Percentiles rank a stretch among this genome's conserved stretches.
Conservation (phyloP, 108 stramenopile genomes). For the Nitzschia sp. region DNA sequence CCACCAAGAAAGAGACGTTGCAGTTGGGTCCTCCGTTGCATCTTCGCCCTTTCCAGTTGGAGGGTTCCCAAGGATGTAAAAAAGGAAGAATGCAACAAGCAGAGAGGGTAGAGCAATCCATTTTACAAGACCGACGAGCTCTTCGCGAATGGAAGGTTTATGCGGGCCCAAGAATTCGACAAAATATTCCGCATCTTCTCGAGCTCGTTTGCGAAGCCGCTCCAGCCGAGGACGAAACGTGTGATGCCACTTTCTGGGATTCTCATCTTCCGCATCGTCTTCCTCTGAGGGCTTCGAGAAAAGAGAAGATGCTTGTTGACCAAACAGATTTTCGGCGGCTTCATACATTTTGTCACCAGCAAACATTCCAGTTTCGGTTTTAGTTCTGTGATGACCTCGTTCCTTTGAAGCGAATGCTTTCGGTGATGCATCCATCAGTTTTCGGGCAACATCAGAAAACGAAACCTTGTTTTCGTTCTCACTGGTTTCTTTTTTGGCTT, state of each 20-base stretch:
- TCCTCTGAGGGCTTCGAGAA: neutral
- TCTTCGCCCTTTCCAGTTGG: constrained; percentile 1
- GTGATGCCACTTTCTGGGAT: neutral
- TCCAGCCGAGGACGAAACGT: neutral
- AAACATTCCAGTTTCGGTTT: neutral
- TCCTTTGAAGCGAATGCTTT: neutral
- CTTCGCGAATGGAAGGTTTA: neutral
- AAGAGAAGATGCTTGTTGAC: constrained; percentile 1
- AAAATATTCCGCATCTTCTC: constrained; percentile 21
- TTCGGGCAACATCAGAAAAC: neutral
- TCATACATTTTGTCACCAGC: neutral
- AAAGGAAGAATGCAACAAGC: constrained; percentile 4
- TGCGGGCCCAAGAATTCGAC: constrained; percentile 20
- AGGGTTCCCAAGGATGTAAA: constrained; percentile 34
- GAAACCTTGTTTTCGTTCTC: neutral
- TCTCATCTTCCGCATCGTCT: neutral
- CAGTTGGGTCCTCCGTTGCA: neutral
- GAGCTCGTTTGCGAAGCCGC: constrained; percentile 5
- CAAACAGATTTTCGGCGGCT: constrained; percentile 11
- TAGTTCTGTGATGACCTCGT: neutral
- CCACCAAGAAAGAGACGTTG: constrained; percentile 27
- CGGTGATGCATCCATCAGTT: constrained; percentile 6
- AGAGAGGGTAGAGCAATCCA: constrained; percentile 29
- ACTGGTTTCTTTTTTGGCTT: neutral
- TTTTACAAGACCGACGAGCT: neutral